Evolutionary conservation across 1,139 yeast species (phyloP).

Genomic region (Suhomyces atakaporum): DNA sequence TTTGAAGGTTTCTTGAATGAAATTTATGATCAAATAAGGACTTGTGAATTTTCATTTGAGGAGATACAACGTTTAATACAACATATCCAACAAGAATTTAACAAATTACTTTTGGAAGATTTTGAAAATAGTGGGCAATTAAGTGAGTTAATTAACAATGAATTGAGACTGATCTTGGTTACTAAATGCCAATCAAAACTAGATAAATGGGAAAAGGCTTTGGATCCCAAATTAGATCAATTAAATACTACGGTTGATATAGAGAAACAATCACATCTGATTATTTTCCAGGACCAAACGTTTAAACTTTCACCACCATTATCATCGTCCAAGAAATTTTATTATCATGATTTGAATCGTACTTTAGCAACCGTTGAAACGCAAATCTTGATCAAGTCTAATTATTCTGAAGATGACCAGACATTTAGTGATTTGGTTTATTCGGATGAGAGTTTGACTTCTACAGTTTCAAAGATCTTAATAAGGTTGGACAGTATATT

Average conservation of each 20-base stretch:
- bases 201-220: not conserved
- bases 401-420: not conserved
- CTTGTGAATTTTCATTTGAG: conserved; percentile 28
- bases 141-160: conserved; percentile 41
- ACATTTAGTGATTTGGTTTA: conserved; percentile 1
- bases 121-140: conserved; percentile 41
- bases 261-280: conserved; percentile 36
- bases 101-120: conserved; percentile 43
- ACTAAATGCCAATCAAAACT: conserved; percentile 27
- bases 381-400: conserved; percentile 15
- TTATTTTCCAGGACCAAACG: conserved; percentile 45
- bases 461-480: conserved; percentile 12
- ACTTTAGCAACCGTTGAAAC: conserved; percentile 13
- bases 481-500: conserved; percentile 23
- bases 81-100: conserved; percentile 44
- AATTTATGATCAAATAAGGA: conserved; percentile 22
- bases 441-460: conserved; percentile 1
- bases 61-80: conserved; percentile 23
- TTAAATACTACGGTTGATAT: too few species aligned
- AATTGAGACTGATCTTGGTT: conserved; percentile 37
- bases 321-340: conserved; percentile 21
- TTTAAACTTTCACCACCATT: conserved; percentile 41
- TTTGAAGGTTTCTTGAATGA: conserved; percentile 23
- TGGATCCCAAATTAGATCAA: too few species aligned
- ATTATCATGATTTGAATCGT: conserved; percentile 8